Conservation (phyloP, 1,139 yeast genomes). For the Yamadazyma buinensis region DNA sequence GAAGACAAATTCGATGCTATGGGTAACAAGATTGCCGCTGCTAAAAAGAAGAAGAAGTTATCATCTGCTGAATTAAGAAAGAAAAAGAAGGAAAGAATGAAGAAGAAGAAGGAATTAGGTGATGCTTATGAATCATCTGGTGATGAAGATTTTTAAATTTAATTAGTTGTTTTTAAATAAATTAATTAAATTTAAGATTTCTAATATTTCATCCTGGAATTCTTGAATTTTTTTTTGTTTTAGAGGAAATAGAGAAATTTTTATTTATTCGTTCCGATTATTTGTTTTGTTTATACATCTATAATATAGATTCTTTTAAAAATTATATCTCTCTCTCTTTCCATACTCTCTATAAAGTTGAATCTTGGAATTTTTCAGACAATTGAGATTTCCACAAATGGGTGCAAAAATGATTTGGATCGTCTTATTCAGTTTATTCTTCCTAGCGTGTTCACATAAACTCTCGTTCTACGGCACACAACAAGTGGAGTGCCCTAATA, state of each 20-base stretch:
- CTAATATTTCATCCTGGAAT: conserved; percentile 1
- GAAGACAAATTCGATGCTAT: conserved; percentile 99
- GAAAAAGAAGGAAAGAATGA: conserved; percentile 99
- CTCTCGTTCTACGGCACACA: no score
- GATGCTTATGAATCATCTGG: conserved; percentile 98
- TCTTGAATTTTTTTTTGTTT: conserved; percentile 7
- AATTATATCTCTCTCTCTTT: conserved; percentile 1
- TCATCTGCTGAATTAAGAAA: conserved; percentile 99
- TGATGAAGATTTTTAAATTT: conserved; percentile 53
- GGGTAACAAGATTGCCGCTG: conserved; percentile 98
- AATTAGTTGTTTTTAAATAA: neutral
- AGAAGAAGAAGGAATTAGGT: conserved; percentile 99
- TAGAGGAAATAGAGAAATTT: conserved; percentile 6
- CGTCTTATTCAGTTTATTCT: no score
- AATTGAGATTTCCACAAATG: conserved; percentile 3
- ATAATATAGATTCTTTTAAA: conserved; percentile 13
- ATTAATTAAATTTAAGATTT: neutral
- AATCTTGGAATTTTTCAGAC: neutral
- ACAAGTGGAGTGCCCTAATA: no score
- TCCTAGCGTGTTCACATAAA: no score
- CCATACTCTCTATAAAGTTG: neutral
- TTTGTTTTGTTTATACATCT: conserved; percentile 18
- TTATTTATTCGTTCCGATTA: conserved; percentile 12
- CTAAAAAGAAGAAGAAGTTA: conserved; percentile 95
- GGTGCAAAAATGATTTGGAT: conserved; percentile 6